Evolutionary conservation across 2,329 filamentous ascomycete species (phyloP).

Genomic region (Fusarium sp.): DNA sequence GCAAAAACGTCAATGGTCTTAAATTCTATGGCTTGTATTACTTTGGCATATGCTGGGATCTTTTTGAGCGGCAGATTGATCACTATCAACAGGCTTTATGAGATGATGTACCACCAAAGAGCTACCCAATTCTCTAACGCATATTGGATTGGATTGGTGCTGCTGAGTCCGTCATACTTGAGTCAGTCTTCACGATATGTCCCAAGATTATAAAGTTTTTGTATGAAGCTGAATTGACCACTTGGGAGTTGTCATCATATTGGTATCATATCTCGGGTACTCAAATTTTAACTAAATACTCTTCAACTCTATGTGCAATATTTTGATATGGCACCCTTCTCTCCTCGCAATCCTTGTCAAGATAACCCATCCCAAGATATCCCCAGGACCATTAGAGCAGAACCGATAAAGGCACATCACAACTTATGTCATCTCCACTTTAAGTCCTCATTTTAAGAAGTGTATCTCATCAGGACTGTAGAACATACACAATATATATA

Average conservation of each 20-base stretch:
- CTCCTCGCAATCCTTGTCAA: not conserved
- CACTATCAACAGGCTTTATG: not conserved
- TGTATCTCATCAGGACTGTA: too few relatives aligned
- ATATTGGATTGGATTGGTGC: constrained; percentile 5
- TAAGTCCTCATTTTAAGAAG: not conserved
- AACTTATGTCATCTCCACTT: not conserved
- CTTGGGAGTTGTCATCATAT: not conserved
- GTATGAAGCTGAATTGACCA: not conserved
- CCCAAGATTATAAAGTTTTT: not conserved
- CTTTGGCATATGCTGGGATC: constrained; percentile 7
- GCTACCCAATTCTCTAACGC: not conserved
- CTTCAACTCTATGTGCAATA: not conserved
- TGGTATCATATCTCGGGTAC: not conserved
- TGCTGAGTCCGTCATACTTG: not conserved
- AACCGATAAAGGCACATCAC: not conserved
- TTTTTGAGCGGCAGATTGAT: constrained; percentile 5
- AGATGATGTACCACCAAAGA: constrained; percentile 9
- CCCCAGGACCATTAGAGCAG: not conserved
- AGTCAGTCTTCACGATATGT: not conserved
- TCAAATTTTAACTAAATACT: not conserved
- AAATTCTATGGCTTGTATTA: constrained; percentile 27
- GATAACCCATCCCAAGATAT: not conserved
- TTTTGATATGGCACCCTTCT: not conserved
- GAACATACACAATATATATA: not conserved
- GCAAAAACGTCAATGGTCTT: constrained; percentile 45